Percentiles rank a stretch among this genome's conserved stretches.
These are phyloP conservation scores for Xylariaceae sp. DNA, from an alignment of 2,329 filamentous ascomycete species.

Conservation along the genomic window DNA sequence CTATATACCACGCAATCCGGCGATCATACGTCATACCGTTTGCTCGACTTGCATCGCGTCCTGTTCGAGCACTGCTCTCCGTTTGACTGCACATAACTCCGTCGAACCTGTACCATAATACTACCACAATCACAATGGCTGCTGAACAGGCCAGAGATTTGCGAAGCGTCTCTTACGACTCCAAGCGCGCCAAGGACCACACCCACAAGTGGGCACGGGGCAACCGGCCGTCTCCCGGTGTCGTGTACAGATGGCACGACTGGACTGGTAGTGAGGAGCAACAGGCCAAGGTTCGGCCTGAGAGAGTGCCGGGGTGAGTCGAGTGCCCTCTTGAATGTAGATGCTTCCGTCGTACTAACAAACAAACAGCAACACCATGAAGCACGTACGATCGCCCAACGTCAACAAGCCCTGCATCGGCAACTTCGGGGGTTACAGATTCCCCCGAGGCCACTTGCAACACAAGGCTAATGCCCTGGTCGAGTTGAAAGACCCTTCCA, in stretches of 20 bases:
- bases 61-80: not conserved
- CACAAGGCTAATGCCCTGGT: slow-evolving; percentile 32
- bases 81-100: not conserved
- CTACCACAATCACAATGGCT: slow-evolving; percentile 23
- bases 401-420: slow-evolving; percentile 34
- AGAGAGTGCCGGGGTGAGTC: slow-evolving; percentile 35
- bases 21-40: not conserved
- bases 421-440: slow-evolving; percentile 15
- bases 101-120: not conserved
- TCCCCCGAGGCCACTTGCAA: slow-evolving; percentile 30
- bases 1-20: slow-evolving; percentile 1
- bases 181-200: slow-evolving; percentile 41
- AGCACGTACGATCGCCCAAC: slow-evolving; percentile 27
- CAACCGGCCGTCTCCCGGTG: slow-evolving; percentile 30
- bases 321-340: slow-evolving; percentile 18
- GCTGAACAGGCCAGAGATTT: slow-evolving; percentile 37
- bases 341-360: not conserved
- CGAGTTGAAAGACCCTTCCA: slow-evolving; percentile 35
- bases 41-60: not conserved
- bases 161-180: slow-evolving; percentile 39
- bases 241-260: slow-evolving; percentile 14
- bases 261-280: slow-evolving; percentile 30
- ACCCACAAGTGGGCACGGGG: slow-evolving; percentile 40
- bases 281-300: slow-evolving; percentile 35
- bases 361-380: not conserved